Evolutionary conservation across 345 rosid genomes (phyloP), one percentile per base, ranked within the genome.

Genomic region (Barbarea vulgaris): DNA sequence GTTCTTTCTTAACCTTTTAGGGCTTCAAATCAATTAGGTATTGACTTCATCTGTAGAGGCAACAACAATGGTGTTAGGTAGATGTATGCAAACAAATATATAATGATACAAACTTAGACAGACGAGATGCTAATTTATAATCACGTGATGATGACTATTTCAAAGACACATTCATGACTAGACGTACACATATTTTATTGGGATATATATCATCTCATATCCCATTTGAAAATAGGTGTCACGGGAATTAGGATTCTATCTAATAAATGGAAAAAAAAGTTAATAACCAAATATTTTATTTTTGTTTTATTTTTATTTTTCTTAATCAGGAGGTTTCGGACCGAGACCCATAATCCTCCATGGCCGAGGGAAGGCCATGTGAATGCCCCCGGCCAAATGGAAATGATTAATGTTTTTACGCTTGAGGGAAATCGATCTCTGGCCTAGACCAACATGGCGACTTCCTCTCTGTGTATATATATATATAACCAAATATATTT

Each of bases 101-200:
- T 3, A 25, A 25, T 12, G 33, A 24, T 53, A 14, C n/a, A 52
- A 52, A 53, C 7, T 22, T 6, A 52, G n/a, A 52, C 31, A 54
- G 34, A 33, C 4, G 30, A 54, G 11, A 54, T 27, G 59, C 34
- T 19, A 25, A 54, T 28, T 28, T 28, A 30, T 55, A 8, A 55
- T 55, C 60, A 55, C 60, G 36, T 28, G 60, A 55, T 28, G 60
- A 55, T 55, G 12, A 55, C 60, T 28, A 55, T 15, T 7, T 6
- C 3, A 55, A 13, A 55, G 36, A 28, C 60, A 2, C 21, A 53
- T n/a, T 55, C 37, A n/a, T 55, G 60, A 55, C 60, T 55, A 28
- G 13, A 28, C 21, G 22, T 3, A 28, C n/a, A n/a, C 37, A 55
- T n/a, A 9, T 28, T 55, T 28, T 15, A 27, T 28, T 19, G 60